These are phyloP conservation scores for Amauroascus niger DNA, from an alignment of 2,329 filamentous ascomycete genomes.

Conservation along the genomic window DNA sequence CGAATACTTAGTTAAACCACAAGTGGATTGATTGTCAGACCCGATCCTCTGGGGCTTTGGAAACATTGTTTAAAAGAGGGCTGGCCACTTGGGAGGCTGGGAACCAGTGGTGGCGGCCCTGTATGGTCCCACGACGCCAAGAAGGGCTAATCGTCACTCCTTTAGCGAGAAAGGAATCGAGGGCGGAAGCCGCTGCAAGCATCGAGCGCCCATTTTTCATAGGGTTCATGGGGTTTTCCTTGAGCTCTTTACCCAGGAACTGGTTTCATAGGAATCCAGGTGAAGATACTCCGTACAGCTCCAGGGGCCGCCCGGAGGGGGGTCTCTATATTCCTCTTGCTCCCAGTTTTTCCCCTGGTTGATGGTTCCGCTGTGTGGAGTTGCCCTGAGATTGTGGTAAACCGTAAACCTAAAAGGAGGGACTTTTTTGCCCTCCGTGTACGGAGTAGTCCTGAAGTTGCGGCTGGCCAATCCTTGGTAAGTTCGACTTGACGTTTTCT, in stretches of 20 bases:
- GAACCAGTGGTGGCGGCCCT: background rate
- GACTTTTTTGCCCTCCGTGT: too few relatives aligned
- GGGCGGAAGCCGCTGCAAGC: background rate
- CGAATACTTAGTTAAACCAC: too few relatives aligned
- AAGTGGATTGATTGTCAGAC: constrained; percentile 1
- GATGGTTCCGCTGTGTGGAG: background rate
- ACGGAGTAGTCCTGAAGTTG: background rate
- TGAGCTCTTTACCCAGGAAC: too few relatives aligned
- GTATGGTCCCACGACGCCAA: background rate
- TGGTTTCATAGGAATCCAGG: background rate
- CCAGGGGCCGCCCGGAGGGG: background rate
- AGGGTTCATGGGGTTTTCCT: too few relatives aligned
- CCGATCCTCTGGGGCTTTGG: background rate
- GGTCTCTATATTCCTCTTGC: background rate
- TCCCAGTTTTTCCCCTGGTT: background rate
- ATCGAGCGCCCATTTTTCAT: background rate
- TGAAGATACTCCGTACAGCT: background rate
- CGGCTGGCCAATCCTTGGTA: background rate
- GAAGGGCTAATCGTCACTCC: background rate
- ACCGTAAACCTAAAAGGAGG: too few relatives aligned
- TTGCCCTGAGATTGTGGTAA: background rate
- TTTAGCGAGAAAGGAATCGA: background rate
- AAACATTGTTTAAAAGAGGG: constrained; percentile 6
- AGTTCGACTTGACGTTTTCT: background rate
- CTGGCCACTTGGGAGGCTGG: constrained; percentile 1